Conservation (phyloP, 352 stramenopile genomes). For the Globisporangium perplexum region DNA sequence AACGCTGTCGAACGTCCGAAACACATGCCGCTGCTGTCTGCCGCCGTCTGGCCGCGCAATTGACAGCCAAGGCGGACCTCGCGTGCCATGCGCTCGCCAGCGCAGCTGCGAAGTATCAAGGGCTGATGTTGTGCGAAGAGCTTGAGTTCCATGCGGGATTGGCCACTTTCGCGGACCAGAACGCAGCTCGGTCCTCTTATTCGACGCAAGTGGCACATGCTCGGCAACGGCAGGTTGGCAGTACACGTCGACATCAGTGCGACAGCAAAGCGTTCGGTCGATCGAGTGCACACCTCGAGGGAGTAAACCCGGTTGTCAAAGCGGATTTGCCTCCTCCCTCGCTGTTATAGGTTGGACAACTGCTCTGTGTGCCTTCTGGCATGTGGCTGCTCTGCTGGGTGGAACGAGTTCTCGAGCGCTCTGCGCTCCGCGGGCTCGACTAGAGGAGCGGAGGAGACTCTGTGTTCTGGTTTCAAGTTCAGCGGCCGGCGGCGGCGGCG, state of each 20-base stretch:
- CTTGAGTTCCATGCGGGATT: not conserved
- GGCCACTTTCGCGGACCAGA: not conserved
- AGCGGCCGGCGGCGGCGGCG: not conserved
- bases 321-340: not conserved
- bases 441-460: not conserved
- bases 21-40: not conserved
- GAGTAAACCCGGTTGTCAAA: not conserved
- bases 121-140: no score
- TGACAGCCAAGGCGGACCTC: not conserved
- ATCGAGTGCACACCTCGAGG: no score
- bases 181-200: not conserved
- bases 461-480: conserved; percentile 13
- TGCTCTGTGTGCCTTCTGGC: not conserved
- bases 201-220: not conserved
- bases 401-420: not conserved
- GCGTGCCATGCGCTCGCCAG: no score
- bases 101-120: not conserved
- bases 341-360: no score
- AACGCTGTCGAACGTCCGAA: not conserved
- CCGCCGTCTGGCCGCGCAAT: not conserved
- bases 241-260: not conserved
- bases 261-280: not conserved
- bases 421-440: not conserved
- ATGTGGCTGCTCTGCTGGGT: not conserved
- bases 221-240: no score